Evolutionary conservation across 108 stramenopile genomes (phyloP).

Genomic region (Thalassiosira profunda): DNA sequence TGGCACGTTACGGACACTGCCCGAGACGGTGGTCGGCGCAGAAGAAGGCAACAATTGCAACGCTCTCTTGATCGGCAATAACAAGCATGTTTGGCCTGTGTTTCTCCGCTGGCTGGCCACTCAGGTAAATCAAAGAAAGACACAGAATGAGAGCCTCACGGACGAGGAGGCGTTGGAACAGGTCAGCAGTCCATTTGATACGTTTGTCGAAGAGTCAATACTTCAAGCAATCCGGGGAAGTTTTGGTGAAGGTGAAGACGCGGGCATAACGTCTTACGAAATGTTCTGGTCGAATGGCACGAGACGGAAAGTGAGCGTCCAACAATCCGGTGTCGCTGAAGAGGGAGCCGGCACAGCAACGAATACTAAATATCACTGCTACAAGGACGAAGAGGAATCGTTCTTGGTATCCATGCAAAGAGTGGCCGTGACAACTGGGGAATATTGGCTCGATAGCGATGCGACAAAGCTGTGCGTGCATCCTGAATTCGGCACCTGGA

Average conservation of each 20-base stretch:
- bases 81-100: slow-evolving; percentile 43
- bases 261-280: slow-evolving; percentile 22
- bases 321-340: not conserved
- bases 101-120: slow-evolving; percentile 48
- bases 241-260: not conserved
- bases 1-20: slow-evolving; percentile 40
- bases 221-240: not conserved
- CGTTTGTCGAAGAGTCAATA: slow-evolving; percentile 25
- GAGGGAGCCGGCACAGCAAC: not conserved
- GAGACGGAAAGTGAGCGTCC: slow-evolving; percentile 7
- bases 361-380: slow-evolving; percentile 23
- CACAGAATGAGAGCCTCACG: not conserved
- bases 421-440: slow-evolving; percentile 46
- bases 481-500: slow-evolving; percentile 60
- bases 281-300: slow-evolving; percentile 48
- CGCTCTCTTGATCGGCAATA: slow-evolving; percentile 56
- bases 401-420: slow-evolving; percentile 62
- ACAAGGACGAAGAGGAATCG: slow-evolving; percentile 6
- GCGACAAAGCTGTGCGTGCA: slow-evolving; percentile 57
- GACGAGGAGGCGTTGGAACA: slow-evolving; percentile 4
- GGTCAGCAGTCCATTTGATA: slow-evolving; percentile 32
- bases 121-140: slow-evolving; percentile 13
- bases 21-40: slow-evolving; percentile 20
- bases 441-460: slow-evolving; percentile 50
- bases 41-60: slow-evolving; percentile 15